Percentiles rank a stretch among this genome's conserved stretches.
Evolutionary conservation across 2,329 filamentous ascomycete species (phyloP).

Genomic region (Paecilomyces sp.): DNA sequence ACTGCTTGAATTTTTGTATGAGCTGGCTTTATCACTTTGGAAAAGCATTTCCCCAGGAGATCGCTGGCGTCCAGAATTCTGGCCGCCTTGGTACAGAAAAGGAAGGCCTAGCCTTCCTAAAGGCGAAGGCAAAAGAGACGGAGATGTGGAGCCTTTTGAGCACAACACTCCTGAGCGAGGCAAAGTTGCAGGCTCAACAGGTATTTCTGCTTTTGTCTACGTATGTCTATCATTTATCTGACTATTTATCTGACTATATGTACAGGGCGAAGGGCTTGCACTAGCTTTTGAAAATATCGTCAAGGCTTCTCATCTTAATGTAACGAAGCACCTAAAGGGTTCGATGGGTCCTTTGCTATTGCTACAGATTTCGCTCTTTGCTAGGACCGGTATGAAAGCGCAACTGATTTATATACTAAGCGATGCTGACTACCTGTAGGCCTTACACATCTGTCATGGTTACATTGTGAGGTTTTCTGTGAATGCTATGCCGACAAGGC

Average conservation of each 20-base stretch:
- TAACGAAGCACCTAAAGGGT: conserved; percentile 66
- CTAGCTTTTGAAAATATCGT: conserved; percentile 68
- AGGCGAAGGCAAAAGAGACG: conserved; percentile 75
- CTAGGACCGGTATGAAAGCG: conserved; percentile 57
- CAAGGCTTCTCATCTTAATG: conserved; percentile 74
- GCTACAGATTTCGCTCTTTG: conserved; percentile 66
- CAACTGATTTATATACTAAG: background rate
- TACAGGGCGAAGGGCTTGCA: conserved; percentile 50
- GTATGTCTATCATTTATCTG: background rate
- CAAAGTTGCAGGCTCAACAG: conserved; percentile 67
- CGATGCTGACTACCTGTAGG: conserved; percentile 35
- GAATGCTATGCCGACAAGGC: conserved; percentile 60
- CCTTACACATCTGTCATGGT: conserved; percentile 47
- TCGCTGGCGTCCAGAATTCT: conserved; percentile 61
- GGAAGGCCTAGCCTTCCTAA: conserved; percentile 76
- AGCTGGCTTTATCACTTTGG: conserved; percentile 95
- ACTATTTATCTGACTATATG: background rate
- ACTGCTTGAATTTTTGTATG: conserved; percentile 87
- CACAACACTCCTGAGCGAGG: conserved; percentile 77
- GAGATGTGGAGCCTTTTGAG: conserved; percentile 81
- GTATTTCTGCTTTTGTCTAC: conserved; percentile 44
- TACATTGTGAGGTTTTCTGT: conserved; percentile 65
- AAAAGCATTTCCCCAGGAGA: conserved; percentile 72
- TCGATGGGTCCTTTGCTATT: conserved; percentile 69
- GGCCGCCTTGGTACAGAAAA: conserved; percentile 71